Conservation (phyloP, 2,329 filamentous ascomycete genomes). For the Phaeosphaeriaceae sp. region DNA sequence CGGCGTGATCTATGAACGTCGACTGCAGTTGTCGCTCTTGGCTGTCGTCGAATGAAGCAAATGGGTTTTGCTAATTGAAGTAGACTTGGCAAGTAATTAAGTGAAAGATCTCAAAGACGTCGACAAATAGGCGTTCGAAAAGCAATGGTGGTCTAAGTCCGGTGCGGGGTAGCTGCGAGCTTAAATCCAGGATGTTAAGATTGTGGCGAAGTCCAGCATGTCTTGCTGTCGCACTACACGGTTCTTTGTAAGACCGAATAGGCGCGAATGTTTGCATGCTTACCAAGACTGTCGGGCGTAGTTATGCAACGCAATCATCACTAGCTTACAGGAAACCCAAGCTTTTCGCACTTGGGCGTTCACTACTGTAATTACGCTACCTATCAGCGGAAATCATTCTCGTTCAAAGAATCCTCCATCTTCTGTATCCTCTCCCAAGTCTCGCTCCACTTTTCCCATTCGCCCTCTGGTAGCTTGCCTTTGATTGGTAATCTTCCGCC, state of each 20-base stretch:
- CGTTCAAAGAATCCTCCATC: constrained; percentile 35
- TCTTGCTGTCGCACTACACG: background rate
- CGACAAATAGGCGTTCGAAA: background rate
- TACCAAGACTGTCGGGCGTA: background rate
- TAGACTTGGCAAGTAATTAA: no score
- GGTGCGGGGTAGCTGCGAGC: background rate
- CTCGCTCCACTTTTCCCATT: constrained; percentile 58
- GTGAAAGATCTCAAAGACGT: background rate
- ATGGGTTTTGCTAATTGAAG: background rate
- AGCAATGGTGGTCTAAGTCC: background rate
- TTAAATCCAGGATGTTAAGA: background rate
- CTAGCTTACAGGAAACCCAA: background rate
- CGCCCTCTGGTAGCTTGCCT: constrained; percentile 65
- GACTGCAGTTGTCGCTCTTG: background rate
- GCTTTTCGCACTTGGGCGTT: background rate
- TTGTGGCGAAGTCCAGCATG: background rate
- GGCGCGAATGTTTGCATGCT: no score
- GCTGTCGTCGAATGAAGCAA: no score
- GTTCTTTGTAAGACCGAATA: background rate
- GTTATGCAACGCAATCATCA: background rate
- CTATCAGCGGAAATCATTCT: constrained; percentile 5
- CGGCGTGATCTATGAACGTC: background rate
- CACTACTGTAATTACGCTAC: background rate
- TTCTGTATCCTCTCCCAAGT: constrained; percentile 41
- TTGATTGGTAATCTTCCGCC: constrained; percentile 66